A percentile compares a stretch with the other conserved stretches of the same genome.
These are phyloP conservation scores for Starmera dryadoides DNA, from an alignment of 805 yeast species.

Conservation along the genomic window DNA sequence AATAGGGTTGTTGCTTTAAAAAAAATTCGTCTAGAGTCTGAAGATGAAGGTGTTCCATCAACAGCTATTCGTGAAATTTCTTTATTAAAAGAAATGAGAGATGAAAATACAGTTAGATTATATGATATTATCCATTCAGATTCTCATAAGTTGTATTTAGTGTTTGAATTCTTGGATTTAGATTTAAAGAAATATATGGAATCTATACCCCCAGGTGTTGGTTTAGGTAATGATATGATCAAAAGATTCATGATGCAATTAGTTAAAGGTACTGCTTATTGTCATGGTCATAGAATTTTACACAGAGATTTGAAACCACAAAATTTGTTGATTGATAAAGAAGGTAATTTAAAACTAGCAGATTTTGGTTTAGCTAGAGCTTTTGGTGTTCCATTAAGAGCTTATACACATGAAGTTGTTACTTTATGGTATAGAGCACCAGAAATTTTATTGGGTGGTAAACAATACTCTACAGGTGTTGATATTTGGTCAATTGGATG, in stretches of 20 bases:
- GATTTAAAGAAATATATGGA: constrained; percentile 98
- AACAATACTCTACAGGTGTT: constrained; percentile 95
- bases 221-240: constrained; percentile 83
- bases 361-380: constrained; percentile 97
- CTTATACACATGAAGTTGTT: constrained; percentile 96
- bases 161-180: constrained; percentile 88
- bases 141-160: constrained; percentile 84
- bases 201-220: constrained; percentile 82
- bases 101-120: constrained; percentile 85
- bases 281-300: constrained; percentile 89
- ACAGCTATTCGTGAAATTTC: constrained; percentile 97
- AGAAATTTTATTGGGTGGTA: constrained; percentile 90
- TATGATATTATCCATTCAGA: constrained; percentile 95
- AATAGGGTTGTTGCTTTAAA: constrained; percentile 94
- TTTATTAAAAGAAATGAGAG: constrained; percentile 84
- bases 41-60: constrained; percentile 97
- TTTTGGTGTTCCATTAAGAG: constrained; percentile 93
- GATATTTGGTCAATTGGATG: constrained; percentile 99
- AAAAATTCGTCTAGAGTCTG: constrained; percentile 91
- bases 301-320: constrained; percentile 98
- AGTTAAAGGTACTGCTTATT: constrained; percentile 83
- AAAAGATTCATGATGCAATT: constrained; percentile 90
- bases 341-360: constrained; percentile 85
- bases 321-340: constrained; percentile 88
- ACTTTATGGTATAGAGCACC: constrained; percentile 98